These are phyloP conservation scores for Parafenestella ontariensis DNA, from an alignment of 2,329 filamentous ascomycete species.

Conservation along the genomic window DNA sequence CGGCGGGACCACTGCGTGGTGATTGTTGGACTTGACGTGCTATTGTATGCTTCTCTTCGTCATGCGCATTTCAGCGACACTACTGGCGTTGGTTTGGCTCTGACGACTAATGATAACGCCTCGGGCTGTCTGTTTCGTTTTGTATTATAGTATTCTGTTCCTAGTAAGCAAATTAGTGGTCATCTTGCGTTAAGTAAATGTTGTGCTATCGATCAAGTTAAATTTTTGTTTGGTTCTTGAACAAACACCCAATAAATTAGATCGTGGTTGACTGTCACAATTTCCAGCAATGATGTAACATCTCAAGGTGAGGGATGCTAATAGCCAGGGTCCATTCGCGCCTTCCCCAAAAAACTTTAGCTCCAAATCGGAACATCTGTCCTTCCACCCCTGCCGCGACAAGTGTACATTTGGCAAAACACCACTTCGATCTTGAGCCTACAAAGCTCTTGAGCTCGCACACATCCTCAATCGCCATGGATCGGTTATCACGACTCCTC, in stretches of 20 bases:
- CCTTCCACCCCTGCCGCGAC: slow-evolving; percentile 34
- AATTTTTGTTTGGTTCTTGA: not conserved
- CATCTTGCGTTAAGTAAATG: not conserved
- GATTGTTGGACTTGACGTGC: not conserved
- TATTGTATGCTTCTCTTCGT: not conserved
- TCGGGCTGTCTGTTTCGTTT: not conserved
- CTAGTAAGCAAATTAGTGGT: not conserved
- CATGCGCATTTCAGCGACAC: not conserved
- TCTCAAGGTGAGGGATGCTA: not conserved
- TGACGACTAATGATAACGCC: not conserved
- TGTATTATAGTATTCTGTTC: not conserved
- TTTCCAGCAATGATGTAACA: not conserved
- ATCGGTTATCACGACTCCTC: slow-evolving; percentile 43
- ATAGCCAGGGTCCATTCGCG: slow-evolving; percentile 13
- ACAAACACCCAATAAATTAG: not conserved
- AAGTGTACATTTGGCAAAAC: slow-evolving; percentile 31
- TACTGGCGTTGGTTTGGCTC: not conserved
- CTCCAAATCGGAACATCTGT: slow-evolving; percentile 41
- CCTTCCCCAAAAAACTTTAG: slow-evolving; percentile 18
- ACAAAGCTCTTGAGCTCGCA: slow-evolving; percentile 12
- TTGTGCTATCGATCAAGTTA: not conserved
- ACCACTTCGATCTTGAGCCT: slow-evolving; percentile 26
- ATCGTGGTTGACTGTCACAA: too few species aligned
- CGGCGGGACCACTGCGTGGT: slow-evolving; percentile 46
- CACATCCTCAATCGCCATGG: slow-evolving; percentile 37